A percentile compares a stretch with the other conserved stretches of the same genome.
phyloP scores from a whole-genome alignment of 495 filamentous ascomycete species.

The Trichoderma orchidacearum region DNA sequence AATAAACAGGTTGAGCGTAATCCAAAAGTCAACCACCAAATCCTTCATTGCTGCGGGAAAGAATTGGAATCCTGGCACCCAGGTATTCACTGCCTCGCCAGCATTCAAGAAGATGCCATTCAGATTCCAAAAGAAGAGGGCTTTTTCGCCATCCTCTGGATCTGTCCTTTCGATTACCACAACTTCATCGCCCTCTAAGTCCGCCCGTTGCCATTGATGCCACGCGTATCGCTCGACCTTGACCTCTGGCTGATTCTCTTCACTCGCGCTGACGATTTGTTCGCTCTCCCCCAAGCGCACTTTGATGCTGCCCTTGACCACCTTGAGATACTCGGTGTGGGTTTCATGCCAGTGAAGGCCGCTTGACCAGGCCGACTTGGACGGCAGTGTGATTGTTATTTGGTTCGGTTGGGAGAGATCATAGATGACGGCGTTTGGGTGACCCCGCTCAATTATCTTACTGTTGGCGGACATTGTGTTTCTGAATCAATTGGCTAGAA shows the following conservation, averaged over 20 bases:
- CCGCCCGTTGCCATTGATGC: slow-evolving; percentile 13
- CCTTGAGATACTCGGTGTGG: slow-evolving; percentile 19
- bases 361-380: slow-evolving; percentile 15
- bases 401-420: slow-evolving; percentile 11
- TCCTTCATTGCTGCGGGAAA: not conserved
- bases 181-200: slow-evolving; percentile 9
- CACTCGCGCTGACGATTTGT: not conserved
- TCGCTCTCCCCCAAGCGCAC: slow-evolving; percentile 6
- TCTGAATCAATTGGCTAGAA: too few species aligned
- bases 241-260: slow-evolving; percentile 1
- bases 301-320: slow-evolving; percentile 12
- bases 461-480: not conserved
- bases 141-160: slow-evolving; percentile 15
- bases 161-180: slow-evolving; percentile 19
- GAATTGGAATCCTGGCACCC: not conserved
- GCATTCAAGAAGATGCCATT: slow-evolving; percentile 17
- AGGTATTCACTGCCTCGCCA: not conserved
- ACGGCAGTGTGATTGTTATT: slow-evolving; percentile 15
- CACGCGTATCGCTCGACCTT: slow-evolving; percentile 10
- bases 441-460: not conserved
- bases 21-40: not conserved
- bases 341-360: slow-evolving; percentile 20
- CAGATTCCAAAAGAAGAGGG: slow-evolving; percentile 21
- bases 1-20: not conserved
- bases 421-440: slow-evolving; percentile 17